Evolutionary conservation across 208 protist species (phyloP).

Genomic region (Crithidia acanthocephali): DNA sequence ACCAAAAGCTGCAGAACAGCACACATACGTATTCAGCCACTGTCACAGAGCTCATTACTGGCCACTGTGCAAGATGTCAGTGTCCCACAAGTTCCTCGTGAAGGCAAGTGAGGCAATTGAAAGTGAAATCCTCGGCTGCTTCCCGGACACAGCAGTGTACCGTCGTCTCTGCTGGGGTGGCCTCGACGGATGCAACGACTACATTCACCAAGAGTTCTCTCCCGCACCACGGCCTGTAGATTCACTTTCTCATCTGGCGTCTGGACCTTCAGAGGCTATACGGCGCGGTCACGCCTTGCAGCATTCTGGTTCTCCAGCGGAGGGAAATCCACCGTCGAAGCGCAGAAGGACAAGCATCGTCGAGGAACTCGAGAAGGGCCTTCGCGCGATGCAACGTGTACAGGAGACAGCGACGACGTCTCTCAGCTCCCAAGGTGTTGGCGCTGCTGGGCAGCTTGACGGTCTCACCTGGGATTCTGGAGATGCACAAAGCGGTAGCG

Average conservation of each 20-base stretch:
- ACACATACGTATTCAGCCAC: too few relatives aligned
- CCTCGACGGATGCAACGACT: background rate
- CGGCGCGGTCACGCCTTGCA: background rate
- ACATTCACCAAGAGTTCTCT: slow-evolving; percentile 18
- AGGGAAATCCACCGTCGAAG: background rate
- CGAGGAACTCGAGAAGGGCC: slow-evolving; percentile 17
- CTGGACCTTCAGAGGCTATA: background rate
- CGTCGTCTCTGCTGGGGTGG: slow-evolving; percentile 30
- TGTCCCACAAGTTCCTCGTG: background rate
- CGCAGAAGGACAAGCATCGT: slow-evolving; percentile 19
- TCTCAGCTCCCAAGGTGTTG: too few relatives aligned
- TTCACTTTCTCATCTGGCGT: background rate
- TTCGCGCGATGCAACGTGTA: background rate
- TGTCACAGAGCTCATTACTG: too few relatives aligned
- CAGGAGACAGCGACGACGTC: background rate
- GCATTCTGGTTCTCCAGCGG: background rate
- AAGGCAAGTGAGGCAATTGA: slow-evolving; percentile 30
- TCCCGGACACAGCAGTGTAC: slow-evolving; percentile 57
- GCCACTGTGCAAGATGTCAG: background rate
- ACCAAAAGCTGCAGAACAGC: too few relatives aligned
- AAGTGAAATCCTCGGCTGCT: slow-evolving; percentile 53
- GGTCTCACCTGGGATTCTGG: too few relatives aligned
- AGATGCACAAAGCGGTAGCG: too few relatives aligned
- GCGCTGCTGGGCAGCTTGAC: too few relatives aligned
- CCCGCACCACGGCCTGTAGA: background rate